These are phyloP conservation scores for Penicillium decumbens DNA, from an alignment of 2,329 filamentous ascomycete species.

Conservation along the genomic window DNA sequence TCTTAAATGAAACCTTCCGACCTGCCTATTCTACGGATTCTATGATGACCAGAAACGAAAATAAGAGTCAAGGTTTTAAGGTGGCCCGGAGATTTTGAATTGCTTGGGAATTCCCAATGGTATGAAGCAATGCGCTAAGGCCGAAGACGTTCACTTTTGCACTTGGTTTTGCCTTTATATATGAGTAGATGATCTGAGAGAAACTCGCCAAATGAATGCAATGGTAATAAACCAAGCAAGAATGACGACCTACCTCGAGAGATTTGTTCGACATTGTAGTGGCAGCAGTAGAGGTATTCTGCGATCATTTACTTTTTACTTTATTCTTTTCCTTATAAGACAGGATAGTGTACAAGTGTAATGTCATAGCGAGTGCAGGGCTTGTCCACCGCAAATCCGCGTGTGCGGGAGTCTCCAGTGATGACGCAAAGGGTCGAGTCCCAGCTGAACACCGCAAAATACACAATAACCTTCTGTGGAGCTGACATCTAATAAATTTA, in stretches of 20 bases:
- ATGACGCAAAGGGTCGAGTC: conserved; percentile 16
- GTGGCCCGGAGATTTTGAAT: conserved; percentile 12
- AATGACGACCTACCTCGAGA: neutral
- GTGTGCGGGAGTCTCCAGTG: neutral
- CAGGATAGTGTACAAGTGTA: neutral
- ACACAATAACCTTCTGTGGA: neutral
- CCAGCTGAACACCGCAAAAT: conserved; percentile 1
- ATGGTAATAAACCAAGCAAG: conserved; percentile 6
- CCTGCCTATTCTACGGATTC: conserved; percentile 18
- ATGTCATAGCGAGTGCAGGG: neutral
- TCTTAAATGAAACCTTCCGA: conserved; percentile 22
- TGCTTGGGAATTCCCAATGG: conserved; percentile 10
- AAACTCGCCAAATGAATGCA: conserved; percentile 8
- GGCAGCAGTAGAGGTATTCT: neutral
- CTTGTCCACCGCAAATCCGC: neutral
- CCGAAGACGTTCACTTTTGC: conserved; percentile 5
- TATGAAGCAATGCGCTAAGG: conserved; percentile 14
- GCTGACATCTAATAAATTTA: neutral
- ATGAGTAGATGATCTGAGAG: conserved; percentile 4
- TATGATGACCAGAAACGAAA: conserved; percentile 26
- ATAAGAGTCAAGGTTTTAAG: conserved; percentile 10
- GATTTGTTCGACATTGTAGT: neutral
- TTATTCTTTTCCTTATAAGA: neutral
- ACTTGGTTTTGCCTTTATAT: conserved; percentile 2
- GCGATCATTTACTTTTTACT: neutral